Evolutionary conservation across 768 basidiomycete genomes (phyloP).

Genomic region (Tylopilus subfusipes): DNA sequence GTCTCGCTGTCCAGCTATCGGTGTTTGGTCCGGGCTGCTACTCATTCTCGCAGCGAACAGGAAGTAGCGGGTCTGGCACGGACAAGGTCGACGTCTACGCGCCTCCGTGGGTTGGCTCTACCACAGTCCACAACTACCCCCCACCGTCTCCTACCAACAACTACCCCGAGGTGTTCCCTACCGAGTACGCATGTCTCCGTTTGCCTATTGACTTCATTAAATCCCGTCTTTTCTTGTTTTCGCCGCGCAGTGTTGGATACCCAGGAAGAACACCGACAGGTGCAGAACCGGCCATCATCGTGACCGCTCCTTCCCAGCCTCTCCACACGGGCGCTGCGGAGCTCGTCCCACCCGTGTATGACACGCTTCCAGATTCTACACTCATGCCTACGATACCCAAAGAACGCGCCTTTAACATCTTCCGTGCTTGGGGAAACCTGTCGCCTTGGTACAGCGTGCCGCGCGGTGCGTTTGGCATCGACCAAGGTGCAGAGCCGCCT

Average conservation of each 20-base stretch:
- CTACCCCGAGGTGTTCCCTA: slow-evolving; percentile 70
- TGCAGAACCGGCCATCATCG: slow-evolving; percentile 68
- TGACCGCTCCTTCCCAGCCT: slow-evolving; percentile 76
- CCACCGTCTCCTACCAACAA: slow-evolving; percentile 73
- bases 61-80: not conserved
- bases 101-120: slow-evolving; percentile 69
- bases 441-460: slow-evolving; percentile 83
- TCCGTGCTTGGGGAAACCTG: slow-evolving; percentile 80
- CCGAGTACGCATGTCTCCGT: slow-evolving; percentile 33
- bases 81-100: slow-evolving; percentile 40
- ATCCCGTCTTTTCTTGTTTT: not conserved
- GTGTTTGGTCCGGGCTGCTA: slow-evolving; percentile 36
- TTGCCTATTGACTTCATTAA: not conserved
- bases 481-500: slow-evolving; percentile 68
- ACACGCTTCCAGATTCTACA: slow-evolving; percentile 20
- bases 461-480: slow-evolving; percentile 62
- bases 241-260: slow-evolving; percentile 55
- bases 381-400: slow-evolving; percentile 1
- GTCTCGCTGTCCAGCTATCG: slow-evolving; percentile 47
- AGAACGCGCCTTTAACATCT: slow-evolving; percentile 54
- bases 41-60: slow-evolving; percentile 10
- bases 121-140: slow-evolving; percentile 65
- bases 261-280: slow-evolving; percentile 77
- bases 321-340: slow-evolving; percentile 66
- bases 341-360: slow-evolving; percentile 48